Conservation (phyloP, 148 eudicot genomes). For the Persicaria maculosa region DNA sequence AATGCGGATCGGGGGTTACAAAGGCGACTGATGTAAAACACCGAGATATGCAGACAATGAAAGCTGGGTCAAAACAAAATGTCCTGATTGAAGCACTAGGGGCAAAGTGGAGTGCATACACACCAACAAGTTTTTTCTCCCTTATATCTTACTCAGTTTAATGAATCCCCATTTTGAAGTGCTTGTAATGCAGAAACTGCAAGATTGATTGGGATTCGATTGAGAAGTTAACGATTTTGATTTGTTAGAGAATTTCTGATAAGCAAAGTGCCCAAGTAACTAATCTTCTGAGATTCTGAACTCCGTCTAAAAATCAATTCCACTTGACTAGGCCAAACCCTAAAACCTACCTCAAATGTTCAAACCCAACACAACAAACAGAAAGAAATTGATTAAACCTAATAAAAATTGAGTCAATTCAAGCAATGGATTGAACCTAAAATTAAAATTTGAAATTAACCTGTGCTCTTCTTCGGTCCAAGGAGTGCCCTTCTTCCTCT, state of each 20-base stretch:
- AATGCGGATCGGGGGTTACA: background rate
- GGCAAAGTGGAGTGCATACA: no score
- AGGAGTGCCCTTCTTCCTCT: slow-evolving; percentile 50
- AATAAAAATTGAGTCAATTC: background rate
- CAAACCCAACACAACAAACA: background rate
- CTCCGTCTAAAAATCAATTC: background rate
- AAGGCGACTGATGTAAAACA: background rate
- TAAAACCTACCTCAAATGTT: background rate
- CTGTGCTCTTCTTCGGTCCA: slow-evolving; percentile 70
- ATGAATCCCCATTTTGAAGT: background rate
- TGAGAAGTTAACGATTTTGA: background rate
- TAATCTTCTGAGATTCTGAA: background rate
- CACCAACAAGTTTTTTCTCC: background rate
- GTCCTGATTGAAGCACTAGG: no score
- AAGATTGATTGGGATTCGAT: background rate
- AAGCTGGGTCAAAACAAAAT: background rate
- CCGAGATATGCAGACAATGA: background rate
- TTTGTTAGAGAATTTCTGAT: background rate
- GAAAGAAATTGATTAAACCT: background rate
- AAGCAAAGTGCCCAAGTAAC: background rate
- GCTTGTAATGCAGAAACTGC: background rate
- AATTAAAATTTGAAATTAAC: slow-evolving; percentile 16
- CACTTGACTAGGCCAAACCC: background rate
- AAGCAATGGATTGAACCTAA: background rate
- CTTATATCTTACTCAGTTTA: background rate